A percentile compares a stretch with the other conserved stretches of the same genome.
Conservation (phyloP, 2,329 filamentous ascomycete genomes). For the Sclerotinia nivalis region DNA sequence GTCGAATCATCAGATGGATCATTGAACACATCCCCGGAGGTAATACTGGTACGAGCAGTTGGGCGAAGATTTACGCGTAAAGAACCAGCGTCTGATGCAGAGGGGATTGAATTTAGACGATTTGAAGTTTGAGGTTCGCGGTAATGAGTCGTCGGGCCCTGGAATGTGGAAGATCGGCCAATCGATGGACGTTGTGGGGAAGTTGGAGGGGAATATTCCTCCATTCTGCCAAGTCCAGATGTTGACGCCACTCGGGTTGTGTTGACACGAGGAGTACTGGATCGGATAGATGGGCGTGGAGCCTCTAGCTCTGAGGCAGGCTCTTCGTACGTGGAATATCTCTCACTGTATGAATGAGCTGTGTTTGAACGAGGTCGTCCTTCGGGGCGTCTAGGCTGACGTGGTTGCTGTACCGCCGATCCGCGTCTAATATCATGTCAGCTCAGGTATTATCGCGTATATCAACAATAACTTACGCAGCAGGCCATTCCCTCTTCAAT, state of each 20-base stretch:
- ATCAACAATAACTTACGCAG: conserved; percentile 49
- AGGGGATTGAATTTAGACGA: conserved; percentile 49
- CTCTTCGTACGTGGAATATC: conserved; percentile 56
- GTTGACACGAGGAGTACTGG: conserved; percentile 34
- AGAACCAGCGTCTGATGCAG: conserved; percentile 46
- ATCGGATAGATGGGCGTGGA: conserved; percentile 54
- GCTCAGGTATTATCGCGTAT: neutral
- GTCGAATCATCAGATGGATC: conserved; percentile 53
- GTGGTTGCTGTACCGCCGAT: conserved; percentile 25
- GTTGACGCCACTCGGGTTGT: conserved; percentile 36
- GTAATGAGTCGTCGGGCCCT: conserved; percentile 54
- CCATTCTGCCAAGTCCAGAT: conserved; percentile 32
- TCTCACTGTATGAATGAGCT: conserved; percentile 62
- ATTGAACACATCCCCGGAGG: conserved; percentile 48
- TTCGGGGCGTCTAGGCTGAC: conserved; percentile 30
- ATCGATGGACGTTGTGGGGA: conserved; percentile 49
- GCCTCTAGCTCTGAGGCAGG: conserved; percentile 46
- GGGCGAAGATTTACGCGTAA: conserved; percentile 43
- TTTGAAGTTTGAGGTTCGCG: conserved; percentile 52
- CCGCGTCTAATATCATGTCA: conserved; percentile 20
- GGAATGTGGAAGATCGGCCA: conserved; percentile 57
- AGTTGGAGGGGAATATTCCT: conserved; percentile 34
- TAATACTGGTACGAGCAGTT: conserved; percentile 24
- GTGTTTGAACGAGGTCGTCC: conserved; percentile 60
- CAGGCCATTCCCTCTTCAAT: conserved; percentile 69